Evolutionary conservation across 495 filamentous ascomycete species (phyloP), one percentile per base, ranked within the genome.

Genomic region (Lasiosphaeria miniovina): DNA sequence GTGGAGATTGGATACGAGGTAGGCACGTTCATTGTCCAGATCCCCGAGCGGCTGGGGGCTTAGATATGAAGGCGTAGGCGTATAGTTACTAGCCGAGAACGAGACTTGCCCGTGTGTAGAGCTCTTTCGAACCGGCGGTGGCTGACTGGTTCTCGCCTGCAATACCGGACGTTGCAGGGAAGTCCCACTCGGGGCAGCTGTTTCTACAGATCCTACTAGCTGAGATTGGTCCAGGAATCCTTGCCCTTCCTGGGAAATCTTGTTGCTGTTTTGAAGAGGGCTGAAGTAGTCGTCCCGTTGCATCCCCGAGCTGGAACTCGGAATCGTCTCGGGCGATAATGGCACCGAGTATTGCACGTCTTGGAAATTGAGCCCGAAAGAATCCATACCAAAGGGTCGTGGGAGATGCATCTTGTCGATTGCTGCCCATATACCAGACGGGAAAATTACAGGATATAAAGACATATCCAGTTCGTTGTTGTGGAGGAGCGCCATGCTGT

Each of bases 1-100:
- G n/a, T 77, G 73, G 1, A 80, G 68, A 57, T 56, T 65, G 31
- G 68, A 60, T 2, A 73, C 43, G 11, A 80, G 76, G 60, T 76
- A 78, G 1, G 66, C 24, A 1, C 71, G 66, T 56, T 83, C 77
- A 8, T 61, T 57, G 54, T 77, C 65, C 1, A 80, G 64, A 8
- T 76, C 70, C 9, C 65, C 58, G 36, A 77, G 66, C 1, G 74
- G 65, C 6, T 71, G 69, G 14, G 73, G 69, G 32, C 65, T 55
- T 17, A 72, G 54, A 40, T 54, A 54, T 17, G 68, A 63, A 14
- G 53, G 59, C 1, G 54, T 43, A 4, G 35, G 49, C n/a, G 34
- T 32, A 40, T 48, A 62, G 36, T 4, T 31, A 24, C 33, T 51
- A 2, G 17, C 17, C 15, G 52, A 9, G 48, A 7, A n/a, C 36